Evolutionary conservation across 2,329 filamentous ascomycete species (phyloP).

Genomic region (Sclerotinia sclerotiorum): DNA sequence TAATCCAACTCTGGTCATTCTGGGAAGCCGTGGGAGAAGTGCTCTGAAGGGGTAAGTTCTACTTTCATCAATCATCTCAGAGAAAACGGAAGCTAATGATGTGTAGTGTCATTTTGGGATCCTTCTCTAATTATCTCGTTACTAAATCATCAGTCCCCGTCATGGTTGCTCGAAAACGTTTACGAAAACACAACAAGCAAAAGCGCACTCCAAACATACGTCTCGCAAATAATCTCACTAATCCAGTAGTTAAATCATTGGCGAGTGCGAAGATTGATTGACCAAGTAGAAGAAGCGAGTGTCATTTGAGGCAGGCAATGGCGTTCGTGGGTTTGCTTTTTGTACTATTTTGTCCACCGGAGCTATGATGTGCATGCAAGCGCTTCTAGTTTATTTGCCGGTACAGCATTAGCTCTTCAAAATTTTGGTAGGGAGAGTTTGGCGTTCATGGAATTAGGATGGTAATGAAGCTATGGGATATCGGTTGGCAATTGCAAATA

Average conservation of each 20-base stretch:
- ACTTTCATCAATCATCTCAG: constrained; percentile 20
- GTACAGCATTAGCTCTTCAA: neutral
- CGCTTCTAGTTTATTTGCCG: neutral
- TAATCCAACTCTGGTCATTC: constrained; percentile 86
- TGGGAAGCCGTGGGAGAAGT: constrained; percentile 87
- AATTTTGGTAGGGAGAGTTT: neutral
- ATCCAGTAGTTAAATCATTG: constrained; percentile 46
- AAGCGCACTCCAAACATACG: constrained; percentile 64
- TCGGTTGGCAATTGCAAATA: constrained; percentile 1
- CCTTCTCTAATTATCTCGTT: constrained; percentile 95
- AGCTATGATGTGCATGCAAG: neutral
- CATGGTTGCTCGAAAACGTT: constrained; percentile 92
- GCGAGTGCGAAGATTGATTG: constrained; percentile 27
- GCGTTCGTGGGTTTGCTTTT: neutral
- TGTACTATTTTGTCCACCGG: neutral
- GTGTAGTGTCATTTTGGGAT: constrained; percentile 82
- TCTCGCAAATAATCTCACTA: constrained; percentile 78
- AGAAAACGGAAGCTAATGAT: constrained; percentile 33
- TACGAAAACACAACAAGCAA: constrained; percentile 83
- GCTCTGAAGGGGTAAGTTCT: constrained; percentile 79
- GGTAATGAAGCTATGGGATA: neutral
- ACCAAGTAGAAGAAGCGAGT: neutral
- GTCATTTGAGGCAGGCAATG: neutral
- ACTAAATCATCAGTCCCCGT: constrained; percentile 96
- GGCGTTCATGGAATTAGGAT: constrained; percentile 1